Conservation (phyloP, 768 basidiomycete genomes). For the Rhodotorula graminis region DNA sequence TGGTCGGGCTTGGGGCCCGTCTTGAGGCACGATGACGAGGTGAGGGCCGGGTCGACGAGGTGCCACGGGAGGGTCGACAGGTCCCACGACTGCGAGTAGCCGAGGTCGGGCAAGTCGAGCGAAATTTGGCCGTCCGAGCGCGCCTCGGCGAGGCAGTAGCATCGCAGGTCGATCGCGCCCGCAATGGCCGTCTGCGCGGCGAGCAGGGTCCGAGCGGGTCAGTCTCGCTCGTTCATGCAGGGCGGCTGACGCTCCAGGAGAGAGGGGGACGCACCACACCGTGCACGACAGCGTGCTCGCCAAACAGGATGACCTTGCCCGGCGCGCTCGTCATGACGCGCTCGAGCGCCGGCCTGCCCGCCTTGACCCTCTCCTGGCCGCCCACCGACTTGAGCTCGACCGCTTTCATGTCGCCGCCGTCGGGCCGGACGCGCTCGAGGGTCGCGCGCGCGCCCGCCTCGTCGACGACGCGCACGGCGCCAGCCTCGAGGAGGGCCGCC, state of each 20-base stretch:
- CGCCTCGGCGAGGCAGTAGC: constrained; percentile 77
- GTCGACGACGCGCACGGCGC: constrained; percentile 60
- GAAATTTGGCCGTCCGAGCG: constrained; percentile 68
- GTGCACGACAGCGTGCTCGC: constrained; percentile 97
- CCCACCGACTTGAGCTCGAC: constrained; percentile 4
- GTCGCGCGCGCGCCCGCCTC: constrained; percentile 35
- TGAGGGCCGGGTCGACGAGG: constrained; percentile 41
- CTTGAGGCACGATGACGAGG: constrained; percentile 6
- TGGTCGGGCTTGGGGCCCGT: constrained; percentile 58
- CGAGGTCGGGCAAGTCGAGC: constrained; percentile 73
- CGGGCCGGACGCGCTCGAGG: constrained; percentile 30
- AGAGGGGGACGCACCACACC: constrained; percentile 67
- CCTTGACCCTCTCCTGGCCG: not conserved
- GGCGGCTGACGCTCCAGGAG: not conserved
- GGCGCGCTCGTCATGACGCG: constrained; percentile 85
- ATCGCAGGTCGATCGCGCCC: constrained; percentile 89
- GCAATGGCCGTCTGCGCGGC: constrained; percentile 76
- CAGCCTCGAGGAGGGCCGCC: constrained; percentile 81
- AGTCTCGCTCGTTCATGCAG: no score
- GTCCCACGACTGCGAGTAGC: constrained; percentile 75
- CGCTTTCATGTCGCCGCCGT: not conserved
- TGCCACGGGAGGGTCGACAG: constrained; percentile 74
- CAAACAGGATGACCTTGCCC: constrained; percentile 95
- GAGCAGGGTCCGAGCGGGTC: not conserved
- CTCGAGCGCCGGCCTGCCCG: constrained; percentile 10